Evolutionary conservation across 345 rosid genomes (phyloP), one percentile per base, ranked within the genome.

Genomic region (Euphorbia lathyris): DNA sequence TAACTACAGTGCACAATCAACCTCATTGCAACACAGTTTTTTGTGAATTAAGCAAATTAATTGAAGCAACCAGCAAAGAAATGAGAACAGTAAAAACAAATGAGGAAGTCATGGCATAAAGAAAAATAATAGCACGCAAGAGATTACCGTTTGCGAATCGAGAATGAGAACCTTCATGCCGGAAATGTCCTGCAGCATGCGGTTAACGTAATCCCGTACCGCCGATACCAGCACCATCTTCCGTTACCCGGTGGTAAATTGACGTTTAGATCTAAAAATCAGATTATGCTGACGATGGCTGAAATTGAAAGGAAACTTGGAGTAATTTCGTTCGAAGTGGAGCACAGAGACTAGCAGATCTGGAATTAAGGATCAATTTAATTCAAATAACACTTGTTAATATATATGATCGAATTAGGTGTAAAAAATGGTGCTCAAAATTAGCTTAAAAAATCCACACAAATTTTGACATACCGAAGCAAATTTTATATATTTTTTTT

Each of bases 121-220:
- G 38, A 4, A 1, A 13, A 20, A 12, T 2, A 40, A 40, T 2
- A 73, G 3, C 22, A 51, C 10, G 27, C 23, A 34, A 27, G 63
- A 27, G 14, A 70, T 56, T 73, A 95, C 99, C 88, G 99, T 95
- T 77, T 95, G 97, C 56, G 93, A 84, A 74, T 95, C 99, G 64
- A 92, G 97, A 70, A 95, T 87, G 82, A 95, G 97, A 67, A 95
- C 99, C 79, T 95, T 92, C 99, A 95, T 95, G 84, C 99, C 99
- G 82, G 97, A 87, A 78, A 90, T 92, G 71, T 90, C 97, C 74
- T 91, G 95, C 78, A 95, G 75, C 98, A 92, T 90, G 77, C 99
- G 90, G 74, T 92, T 88, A 63, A 92, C 68, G 83, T 95, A 95
- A 79, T 95, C 96, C 58, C 97, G 97, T 29, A 69, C 93, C 19